Evolutionary conservation across 768 basidiomycete genomes (phyloP).

Genomic region (Stropharia rugosoannulata): DNA sequence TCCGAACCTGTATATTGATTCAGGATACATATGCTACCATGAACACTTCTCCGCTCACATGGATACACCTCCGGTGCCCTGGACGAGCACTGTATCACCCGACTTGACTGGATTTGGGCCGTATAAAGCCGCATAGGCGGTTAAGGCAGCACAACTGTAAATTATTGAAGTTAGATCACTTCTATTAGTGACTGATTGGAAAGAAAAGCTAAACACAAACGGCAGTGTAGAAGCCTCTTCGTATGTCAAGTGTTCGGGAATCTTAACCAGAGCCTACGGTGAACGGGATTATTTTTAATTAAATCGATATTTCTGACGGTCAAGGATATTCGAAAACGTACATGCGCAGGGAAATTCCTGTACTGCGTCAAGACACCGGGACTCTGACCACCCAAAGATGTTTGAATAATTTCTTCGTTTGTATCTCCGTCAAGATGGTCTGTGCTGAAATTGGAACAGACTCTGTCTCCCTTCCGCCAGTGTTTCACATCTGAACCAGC

Average conservation of each 20-base stretch:
- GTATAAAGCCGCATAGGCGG: constrained; percentile 60
- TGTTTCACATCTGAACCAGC: constrained; percentile 40
- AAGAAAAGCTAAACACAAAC: constrained; percentile 24
- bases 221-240: constrained; percentile 67
- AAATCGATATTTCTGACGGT: too few species aligned
- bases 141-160: constrained; percentile 61
- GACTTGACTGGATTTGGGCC: constrained; percentile 51
- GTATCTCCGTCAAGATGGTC: constrained; percentile 49
- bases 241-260: constrained; percentile 58
- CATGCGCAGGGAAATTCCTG: constrained; percentile 37
- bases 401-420: constrained; percentile 27
- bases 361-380: constrained; percentile 58
- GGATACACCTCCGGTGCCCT: constrained; percentile 59
- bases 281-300: not conserved
- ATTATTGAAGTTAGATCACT: not conserved
- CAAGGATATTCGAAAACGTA: constrained; percentile 26
- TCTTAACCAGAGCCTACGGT: constrained; percentile 42
- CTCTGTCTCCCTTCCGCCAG: constrained; percentile 58
- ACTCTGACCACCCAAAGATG: constrained; percentile 43
- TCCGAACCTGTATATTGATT: constrained; percentile 38
- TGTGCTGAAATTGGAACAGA: constrained; percentile 50
- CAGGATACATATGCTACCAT: not conserved
- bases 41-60: constrained; percentile 30
- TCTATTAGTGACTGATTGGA: not conserved
- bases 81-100: constrained; percentile 57